Conservation (phyloP, 371 early-diverging fungal species). For the Catenaria anguillulae region DNA sequence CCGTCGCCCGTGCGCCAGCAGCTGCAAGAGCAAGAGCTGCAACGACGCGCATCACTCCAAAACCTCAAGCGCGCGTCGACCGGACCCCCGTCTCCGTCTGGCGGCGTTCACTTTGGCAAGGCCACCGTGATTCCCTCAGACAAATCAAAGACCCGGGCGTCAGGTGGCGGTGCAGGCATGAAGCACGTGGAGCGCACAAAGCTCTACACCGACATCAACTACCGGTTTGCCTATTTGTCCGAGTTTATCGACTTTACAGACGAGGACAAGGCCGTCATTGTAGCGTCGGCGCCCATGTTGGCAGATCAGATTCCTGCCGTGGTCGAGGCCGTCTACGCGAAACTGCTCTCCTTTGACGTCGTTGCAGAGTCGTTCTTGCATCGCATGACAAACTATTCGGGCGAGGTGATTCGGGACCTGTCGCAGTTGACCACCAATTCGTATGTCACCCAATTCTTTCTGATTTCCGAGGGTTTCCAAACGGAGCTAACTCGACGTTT, state of each 20-base stretch:
- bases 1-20: too few relatives aligned
- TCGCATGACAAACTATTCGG: slow-evolving; percentile 12
- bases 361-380: slow-evolving; percentile 12
- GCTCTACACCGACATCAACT: slow-evolving; percentile 48
- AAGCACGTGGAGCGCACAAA: slow-evolving; percentile 33
- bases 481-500: too few relatives aligned
- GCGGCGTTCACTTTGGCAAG: neutral
- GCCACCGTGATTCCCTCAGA: neutral
- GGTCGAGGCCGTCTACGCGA: slow-evolving; percentile 10
- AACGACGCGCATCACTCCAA: too few relatives aligned
- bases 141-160: neutral
- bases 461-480: too few relatives aligned
- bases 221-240: slow-evolving; percentile 22
- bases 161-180: neutral
- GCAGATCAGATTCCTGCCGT: neutral
- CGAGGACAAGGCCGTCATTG: neutral
- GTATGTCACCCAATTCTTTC: neutral
- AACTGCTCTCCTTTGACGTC: slow-evolving; percentile 20
- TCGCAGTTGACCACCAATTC: neutral
- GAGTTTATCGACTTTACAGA: neutral
- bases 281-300: neutral
- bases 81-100: too few relatives aligned
- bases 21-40: too few relatives aligned
- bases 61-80: too few relatives aligned
- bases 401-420: slow-evolving; percentile 10